Evolutionary conservation across 768 basidiomycete species (phyloP).

Genomic region (Agrocybe pediades): DNA sequence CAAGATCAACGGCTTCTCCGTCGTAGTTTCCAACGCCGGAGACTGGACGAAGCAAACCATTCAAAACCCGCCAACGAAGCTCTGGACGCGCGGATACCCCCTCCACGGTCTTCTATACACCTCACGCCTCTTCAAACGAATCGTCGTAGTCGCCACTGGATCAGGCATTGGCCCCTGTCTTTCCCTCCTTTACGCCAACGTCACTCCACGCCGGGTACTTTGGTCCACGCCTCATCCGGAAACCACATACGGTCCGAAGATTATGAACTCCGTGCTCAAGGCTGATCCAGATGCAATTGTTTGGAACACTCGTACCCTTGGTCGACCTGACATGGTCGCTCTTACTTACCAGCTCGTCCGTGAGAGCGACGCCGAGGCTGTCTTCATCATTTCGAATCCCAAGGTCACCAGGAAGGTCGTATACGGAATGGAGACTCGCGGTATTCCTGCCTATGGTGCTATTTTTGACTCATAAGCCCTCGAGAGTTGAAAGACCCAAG

Average conservation of each 20-base stretch:
- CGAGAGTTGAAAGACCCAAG: too few species aligned
- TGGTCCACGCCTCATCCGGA: constrained; percentile 44
- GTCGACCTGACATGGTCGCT: constrained; percentile 41
- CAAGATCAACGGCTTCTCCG: constrained; percentile 44
- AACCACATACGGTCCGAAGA: constrained; percentile 40
- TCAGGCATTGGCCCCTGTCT: constrained; percentile 52
- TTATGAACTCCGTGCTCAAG: constrained; percentile 39
- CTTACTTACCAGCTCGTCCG: constrained; percentile 38
- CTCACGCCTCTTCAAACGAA: constrained; percentile 48
- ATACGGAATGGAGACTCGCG: constrained; percentile 40
- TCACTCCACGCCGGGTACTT: constrained; percentile 37
- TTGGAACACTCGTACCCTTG: constrained; percentile 40
- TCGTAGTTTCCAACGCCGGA: constrained; percentile 56
- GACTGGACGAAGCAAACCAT: constrained; percentile 58
- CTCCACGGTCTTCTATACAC: constrained; percentile 52
- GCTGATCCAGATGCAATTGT: constrained; percentile 41
- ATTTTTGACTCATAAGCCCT: constrained; percentile 41
- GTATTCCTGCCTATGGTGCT: constrained; percentile 41
- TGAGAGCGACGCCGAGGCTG: constrained; percentile 40
- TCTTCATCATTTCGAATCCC: constrained; percentile 43
- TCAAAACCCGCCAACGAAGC: constrained; percentile 45
- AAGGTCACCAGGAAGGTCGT: constrained; percentile 41
- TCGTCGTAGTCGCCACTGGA: constrained; percentile 57
- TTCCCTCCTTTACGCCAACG: constrained; percentile 35
- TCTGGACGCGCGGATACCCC: constrained; percentile 58